A percentile compares a stretch with the other conserved stretches of the same genome.
Conservation (phyloP, 306 rosid species). For the Inga laurina region DNA sequence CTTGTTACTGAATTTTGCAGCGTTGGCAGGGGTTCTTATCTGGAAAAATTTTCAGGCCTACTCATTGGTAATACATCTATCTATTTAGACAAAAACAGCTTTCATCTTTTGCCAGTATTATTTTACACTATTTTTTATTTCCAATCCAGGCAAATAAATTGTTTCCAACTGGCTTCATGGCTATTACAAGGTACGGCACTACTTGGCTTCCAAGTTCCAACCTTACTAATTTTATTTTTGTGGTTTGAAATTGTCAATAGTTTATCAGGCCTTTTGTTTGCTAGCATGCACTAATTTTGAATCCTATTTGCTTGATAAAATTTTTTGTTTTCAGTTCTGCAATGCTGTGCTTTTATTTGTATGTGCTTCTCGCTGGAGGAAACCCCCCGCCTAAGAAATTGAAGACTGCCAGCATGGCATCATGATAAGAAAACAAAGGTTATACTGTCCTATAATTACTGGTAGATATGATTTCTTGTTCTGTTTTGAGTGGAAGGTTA, state of each 20-base stretch:
- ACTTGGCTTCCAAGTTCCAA: slow-evolving; percentile 13
- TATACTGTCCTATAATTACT: slow-evolving; percentile 18
- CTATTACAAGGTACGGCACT: slow-evolving; percentile 58
- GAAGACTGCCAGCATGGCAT: slow-evolving; percentile 60
- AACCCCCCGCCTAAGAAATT: slow-evolving; percentile 94
- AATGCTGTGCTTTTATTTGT: slow-evolving; percentile 86
- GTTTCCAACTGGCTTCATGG: slow-evolving; percentile 70
- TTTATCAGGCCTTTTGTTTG: slow-evolving; percentile 16
- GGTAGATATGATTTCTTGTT: slow-evolving; percentile 22
- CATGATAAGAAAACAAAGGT: slow-evolving; percentile 41
- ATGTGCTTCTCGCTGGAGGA: slow-evolving; percentile 78
- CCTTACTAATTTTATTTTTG: slow-evolving; percentile 23
- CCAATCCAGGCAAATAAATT: slow-evolving; percentile 71
- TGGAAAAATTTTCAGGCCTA: slow-evolving; percentile 81
- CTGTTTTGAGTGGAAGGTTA: slow-evolving; percentile 27
- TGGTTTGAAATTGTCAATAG: slow-evolving; percentile 13
- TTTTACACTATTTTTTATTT: background rate
- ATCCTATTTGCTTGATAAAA: background rate
- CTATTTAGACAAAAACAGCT: slow-evolving; percentile 1
- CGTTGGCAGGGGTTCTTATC: slow-evolving; percentile 63
- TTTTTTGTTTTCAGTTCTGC: slow-evolving; percentile 65
- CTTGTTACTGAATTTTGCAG: slow-evolving; percentile 45
- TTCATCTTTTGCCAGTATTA: slow-evolving; percentile 2
- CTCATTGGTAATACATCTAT: slow-evolving; percentile 54
- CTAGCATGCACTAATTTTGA: slow-evolving; percentile 14